phyloP scores from a whole-genome alignment of 768 basidiomycete species.

The Stropharia rugosoannulata region DNA sequence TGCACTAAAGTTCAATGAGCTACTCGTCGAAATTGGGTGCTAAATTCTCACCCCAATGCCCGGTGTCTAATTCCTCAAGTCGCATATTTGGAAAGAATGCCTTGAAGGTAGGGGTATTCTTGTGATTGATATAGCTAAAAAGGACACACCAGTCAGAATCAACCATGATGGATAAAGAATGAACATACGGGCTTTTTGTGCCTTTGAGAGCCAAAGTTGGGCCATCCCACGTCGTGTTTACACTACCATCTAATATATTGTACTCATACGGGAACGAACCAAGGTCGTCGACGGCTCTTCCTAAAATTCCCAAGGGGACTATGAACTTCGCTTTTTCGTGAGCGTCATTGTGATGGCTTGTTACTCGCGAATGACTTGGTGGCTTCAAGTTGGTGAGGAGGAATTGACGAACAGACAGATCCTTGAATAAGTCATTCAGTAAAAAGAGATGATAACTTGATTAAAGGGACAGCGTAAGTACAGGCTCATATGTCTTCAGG shows the following conservation, averaged over 20 bases:
- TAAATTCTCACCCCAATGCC: slow-evolving; percentile 77
- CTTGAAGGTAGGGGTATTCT: slow-evolving; percentile 60
- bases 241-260: slow-evolving; percentile 9
- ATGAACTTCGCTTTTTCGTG: slow-evolving; percentile 56
- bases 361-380: slow-evolving; percentile 23
- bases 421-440: slow-evolving; percentile 39
- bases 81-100: slow-evolving; percentile 73
- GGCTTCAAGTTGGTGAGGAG: slow-evolving; percentile 78
- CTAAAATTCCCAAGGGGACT: slow-evolving; percentile 69
- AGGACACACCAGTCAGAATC: not conserved
- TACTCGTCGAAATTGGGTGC: not conserved
- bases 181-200: slow-evolving; percentile 62
- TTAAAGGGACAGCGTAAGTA: slow-evolving; percentile 27
- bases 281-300: slow-evolving; percentile 58
- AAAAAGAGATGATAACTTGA: not conserved
- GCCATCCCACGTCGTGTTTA: slow-evolving; percentile 43
- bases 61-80: slow-evolving; percentile 66
- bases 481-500: slow-evolving; percentile 62
- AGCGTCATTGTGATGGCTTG: slow-evolving; percentile 8
- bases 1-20: slow-evolving; percentile 53
- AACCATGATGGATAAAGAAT: not conserved
- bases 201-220: slow-evolving; percentile 78
- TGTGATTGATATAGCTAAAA: slow-evolving; percentile 68
- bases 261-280: slow-evolving; percentile 74
- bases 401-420: slow-evolving; percentile 74